Evolutionary conservation across 768 basidiomycete genomes (phyloP).

Genomic region (Cystobasidium ongulense): DNA sequence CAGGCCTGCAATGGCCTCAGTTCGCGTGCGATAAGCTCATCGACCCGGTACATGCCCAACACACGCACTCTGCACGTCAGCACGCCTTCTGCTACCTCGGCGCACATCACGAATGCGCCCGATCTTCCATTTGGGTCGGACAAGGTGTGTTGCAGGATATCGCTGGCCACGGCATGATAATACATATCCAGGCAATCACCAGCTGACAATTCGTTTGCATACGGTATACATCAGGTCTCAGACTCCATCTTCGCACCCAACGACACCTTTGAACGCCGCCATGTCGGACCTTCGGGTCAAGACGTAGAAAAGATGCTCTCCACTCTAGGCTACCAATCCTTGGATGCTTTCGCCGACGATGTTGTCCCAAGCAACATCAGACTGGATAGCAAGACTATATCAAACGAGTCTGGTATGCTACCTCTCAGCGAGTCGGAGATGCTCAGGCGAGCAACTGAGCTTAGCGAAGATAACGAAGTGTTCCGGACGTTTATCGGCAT

Average conservation of each 20-base stretch:
- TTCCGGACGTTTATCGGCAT: slow-evolving; percentile 95
- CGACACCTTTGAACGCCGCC: slow-evolving; percentile 81
- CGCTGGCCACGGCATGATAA: background rate
- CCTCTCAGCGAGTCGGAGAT: slow-evolving; percentile 81
- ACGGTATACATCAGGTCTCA: background rate
- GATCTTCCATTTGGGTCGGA: background rate
- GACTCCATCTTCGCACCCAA: slow-evolving; percentile 63
- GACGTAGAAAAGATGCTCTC: slow-evolving; percentile 76
- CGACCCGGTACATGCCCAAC: background rate
- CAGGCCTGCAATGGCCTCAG: background rate
- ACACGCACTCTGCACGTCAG: background rate
- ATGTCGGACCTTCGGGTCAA: slow-evolving; percentile 80
- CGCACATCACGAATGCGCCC: slow-evolving; percentile 18
- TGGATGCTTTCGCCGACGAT: slow-evolving; percentile 77
- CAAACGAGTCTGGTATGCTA: slow-evolving; percentile 58
- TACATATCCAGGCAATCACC: background rate
- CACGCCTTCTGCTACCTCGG: background rate
- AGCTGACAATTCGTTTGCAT: no score
- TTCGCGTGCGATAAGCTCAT: background rate
- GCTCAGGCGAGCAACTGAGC: slow-evolving; percentile 60
- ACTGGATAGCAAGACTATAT: slow-evolving; percentile 54
- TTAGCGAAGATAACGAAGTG: slow-evolving; percentile 69
- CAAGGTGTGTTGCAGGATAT: background rate
- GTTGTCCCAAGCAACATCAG: slow-evolving; percentile 76
- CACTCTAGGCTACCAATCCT: slow-evolving; percentile 69